Percentiles rank a stretch among this genome's conserved stretches.
phyloP scores from a whole-genome alignment of 768 basidiomycete genomes.

The Mycena maculata region DNA sequence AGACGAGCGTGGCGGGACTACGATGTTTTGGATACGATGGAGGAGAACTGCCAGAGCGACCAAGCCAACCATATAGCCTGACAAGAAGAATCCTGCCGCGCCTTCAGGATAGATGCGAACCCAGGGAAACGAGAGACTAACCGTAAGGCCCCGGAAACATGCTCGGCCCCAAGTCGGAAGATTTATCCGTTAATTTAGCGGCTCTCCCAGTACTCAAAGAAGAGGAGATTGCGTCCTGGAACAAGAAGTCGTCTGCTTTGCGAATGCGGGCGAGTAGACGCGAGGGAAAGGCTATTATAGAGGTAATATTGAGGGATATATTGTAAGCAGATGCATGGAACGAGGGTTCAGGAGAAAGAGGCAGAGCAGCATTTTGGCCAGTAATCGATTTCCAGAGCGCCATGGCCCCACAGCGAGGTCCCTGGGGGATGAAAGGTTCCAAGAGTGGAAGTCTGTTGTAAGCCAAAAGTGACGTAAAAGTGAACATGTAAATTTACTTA shows the following conservation, averaged over 20 bases:
- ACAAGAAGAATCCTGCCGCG: slow-evolving; percentile 81
- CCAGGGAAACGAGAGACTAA: no score
- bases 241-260: slow-evolving; percentile 46
- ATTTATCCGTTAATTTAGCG: slow-evolving; percentile 26
- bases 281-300: slow-evolving; percentile 56
- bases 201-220: slow-evolving; percentile 20
- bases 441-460: background rate
- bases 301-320: slow-evolving; percentile 61
- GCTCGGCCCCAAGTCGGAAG: slow-evolving; percentile 21
- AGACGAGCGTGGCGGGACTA: slow-evolving; percentile 69
- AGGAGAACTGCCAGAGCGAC: slow-evolving; percentile 75
- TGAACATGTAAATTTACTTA: no score
- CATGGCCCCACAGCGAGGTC: slow-evolving; percentile 8
- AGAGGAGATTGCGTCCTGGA: slow-evolving; percentile 32
- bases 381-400: slow-evolving; percentile 34
- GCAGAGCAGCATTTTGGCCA: slow-evolving; percentile 30
- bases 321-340: slow-evolving; percentile 36
- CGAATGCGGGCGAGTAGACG: slow-evolving; percentile 54
- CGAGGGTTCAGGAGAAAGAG: slow-evolving; percentile 29
- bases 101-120: no score
- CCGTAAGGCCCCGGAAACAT: slow-evolving; percentile 73
- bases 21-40: slow-evolving; percentile 82
- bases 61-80: slow-evolving; percentile 76
- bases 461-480: no score
- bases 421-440: background rate